Evolutionary conservation across 352 stramenopile genomes (phyloP).

Genomic region (Globisporangium spiculum): DNA sequence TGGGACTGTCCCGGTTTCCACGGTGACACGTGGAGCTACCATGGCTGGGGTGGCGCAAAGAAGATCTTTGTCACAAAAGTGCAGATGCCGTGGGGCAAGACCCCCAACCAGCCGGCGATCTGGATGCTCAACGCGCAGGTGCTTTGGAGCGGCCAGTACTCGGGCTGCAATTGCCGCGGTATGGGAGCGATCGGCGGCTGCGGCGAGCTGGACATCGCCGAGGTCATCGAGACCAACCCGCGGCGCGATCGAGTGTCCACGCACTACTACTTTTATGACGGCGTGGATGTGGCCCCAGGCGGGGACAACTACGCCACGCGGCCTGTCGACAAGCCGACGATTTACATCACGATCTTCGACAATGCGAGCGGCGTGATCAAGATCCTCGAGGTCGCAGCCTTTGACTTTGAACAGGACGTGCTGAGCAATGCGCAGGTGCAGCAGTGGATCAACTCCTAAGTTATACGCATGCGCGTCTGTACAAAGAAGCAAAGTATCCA

Average conservation of each 20-base stretch:
- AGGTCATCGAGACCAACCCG: constrained; percentile 22
- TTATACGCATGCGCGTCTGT: neutral
- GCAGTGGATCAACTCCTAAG: constrained; percentile 18
- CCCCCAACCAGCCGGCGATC: constrained; percentile 40
- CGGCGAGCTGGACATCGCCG: constrained; percentile 28
- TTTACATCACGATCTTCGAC: constrained; percentile 69
- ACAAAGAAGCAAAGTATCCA: neutral
- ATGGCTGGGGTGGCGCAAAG: constrained; percentile 55
- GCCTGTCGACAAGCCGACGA: constrained; percentile 26
- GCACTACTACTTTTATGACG: constrained; percentile 32
- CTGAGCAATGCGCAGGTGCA: constrained; percentile 16
- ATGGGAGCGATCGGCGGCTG: constrained; percentile 21
- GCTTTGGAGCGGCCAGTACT: constrained; percentile 15
- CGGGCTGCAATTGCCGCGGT: constrained; percentile 35
- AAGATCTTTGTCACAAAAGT: constrained; percentile 74
- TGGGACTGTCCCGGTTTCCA: constrained; percentile 35
- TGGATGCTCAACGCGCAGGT: constrained; percentile 61
- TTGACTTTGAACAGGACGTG: constrained; percentile 42
- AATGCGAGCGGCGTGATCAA: constrained; percentile 44
- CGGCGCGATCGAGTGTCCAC: constrained; percentile 17
- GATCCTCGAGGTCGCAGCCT: constrained; percentile 53
- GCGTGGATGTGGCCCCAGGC: constrained; percentile 17
- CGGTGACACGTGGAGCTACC: constrained; percentile 37
- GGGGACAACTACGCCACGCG: constrained; percentile 34
- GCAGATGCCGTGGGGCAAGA: constrained; percentile 37